Conservation (phyloP, 2,329 filamentous ascomycete genomes). For the Rhytidhysteron rufulum region DNA sequence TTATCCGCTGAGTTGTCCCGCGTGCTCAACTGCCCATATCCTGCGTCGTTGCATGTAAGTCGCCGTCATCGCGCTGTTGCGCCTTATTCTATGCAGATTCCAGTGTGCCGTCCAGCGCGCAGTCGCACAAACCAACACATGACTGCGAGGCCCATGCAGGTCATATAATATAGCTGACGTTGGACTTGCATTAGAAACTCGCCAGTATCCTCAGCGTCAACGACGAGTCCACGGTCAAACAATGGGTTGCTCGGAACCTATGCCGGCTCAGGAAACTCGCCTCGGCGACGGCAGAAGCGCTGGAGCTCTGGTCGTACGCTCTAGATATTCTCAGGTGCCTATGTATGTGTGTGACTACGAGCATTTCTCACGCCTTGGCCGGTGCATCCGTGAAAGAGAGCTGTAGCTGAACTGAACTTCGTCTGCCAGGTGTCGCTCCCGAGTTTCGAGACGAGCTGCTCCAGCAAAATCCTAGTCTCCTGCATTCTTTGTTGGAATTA, state of each 20-base stretch:
- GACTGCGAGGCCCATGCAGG: constrained; percentile 15
- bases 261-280: constrained; percentile 47
- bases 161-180: constrained; percentile 20
- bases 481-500: constrained; percentile 29
- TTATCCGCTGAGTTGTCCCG: constrained; percentile 44
- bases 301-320: constrained; percentile 50
- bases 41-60: constrained; percentile 48
- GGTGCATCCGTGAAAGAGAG: no score
- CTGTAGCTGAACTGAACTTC: no score
- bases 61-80: constrained; percentile 16
- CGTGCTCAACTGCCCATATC: constrained; percentile 47
- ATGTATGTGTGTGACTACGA: constrained; percentile 30
- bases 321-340: constrained; percentile 48
- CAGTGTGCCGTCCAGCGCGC: constrained; percentile 3
- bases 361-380: background rate
- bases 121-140: constrained; percentile 17
- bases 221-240: constrained; percentile 33
- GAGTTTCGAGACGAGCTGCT: constrained; percentile 30
- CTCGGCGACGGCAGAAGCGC: constrained; percentile 43
- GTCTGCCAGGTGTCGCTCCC: constrained; percentile 21
- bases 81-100: constrained; percentile 7
- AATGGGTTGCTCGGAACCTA: constrained; percentile 45
- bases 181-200: constrained; percentile 25
- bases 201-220: constrained; percentile 30
- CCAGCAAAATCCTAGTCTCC: constrained; percentile 23